Percentiles rank a stretch among this genome's conserved stretches.
Evolutionary conservation across 352 stramenopile genomes (phyloP).

Genomic region (Plasmopara muralis): DNA sequence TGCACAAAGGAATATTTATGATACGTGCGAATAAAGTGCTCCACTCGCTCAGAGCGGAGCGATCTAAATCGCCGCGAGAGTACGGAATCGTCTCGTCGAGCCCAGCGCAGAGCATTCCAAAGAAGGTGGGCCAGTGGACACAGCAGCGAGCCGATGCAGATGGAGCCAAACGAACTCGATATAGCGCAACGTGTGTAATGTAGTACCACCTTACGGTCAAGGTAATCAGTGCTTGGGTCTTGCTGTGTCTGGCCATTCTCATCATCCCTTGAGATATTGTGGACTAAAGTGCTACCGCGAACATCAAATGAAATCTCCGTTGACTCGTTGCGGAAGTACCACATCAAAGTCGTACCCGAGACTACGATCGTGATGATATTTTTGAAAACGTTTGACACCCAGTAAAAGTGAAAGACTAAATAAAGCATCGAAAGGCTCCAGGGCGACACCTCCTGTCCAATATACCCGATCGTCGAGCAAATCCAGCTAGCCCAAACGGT

Average conservation of each 20-base stretch:
- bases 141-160: conserved; percentile 76
- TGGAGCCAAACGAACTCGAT: conserved; percentile 73
- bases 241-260: conserved; percentile 15
- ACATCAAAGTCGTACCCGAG: conserved; percentile 76
- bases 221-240: conserved; percentile 10
- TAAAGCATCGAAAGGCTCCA: conserved; percentile 69
- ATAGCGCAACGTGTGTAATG: conserved; percentile 63
- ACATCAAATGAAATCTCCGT: conserved; percentile 42
- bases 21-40: conserved; percentile 78
- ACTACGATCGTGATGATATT: conserved; percentile 75
- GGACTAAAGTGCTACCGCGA: conserved; percentile 30
- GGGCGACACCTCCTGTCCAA: conserved; percentile 50
- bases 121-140: conserved; percentile 70
- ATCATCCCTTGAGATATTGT: conserved; percentile 25
- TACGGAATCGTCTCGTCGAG: conserved; percentile 61
- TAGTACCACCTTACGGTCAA: conserved; percentile 53
- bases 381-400: conserved; percentile 84
- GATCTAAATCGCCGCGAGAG: conserved; percentile 51
- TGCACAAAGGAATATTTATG: conserved; percentile 85
- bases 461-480: conserved; percentile 65
- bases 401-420: conserved; percentile 83
- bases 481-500: conserved; percentile 77
- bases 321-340: conserved; percentile 79
- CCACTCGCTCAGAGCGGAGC: conserved; percentile 52
- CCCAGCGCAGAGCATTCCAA: conserved; percentile 73